Base-by-base conservation (phyloP, 148 eudicot genomes). In the Chenopodium berlandieri region DNA sequence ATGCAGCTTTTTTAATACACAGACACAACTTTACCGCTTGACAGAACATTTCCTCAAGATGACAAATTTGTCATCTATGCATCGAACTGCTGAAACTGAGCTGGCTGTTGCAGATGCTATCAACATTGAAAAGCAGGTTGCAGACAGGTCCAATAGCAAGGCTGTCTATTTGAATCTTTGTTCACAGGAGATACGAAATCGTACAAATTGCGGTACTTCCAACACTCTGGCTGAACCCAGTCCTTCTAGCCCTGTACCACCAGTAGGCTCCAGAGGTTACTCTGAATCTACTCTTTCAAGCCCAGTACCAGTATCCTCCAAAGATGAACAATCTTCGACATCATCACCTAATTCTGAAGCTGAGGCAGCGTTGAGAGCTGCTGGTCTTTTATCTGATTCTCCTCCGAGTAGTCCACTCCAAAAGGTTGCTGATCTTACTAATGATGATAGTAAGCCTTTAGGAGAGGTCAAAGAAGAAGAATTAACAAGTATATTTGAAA, bases 51-150 rank as follows among this genome's bases (percentile, higher is more conserved):
- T 96, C 75, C 83, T 96, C 77, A 92, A 86, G 81, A 90, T 91
- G 84, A 86, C 97, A 78, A 90, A 92, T 89, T 70, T 92, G 71
- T 82, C 97, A 78, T 83, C 88, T 71, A 90, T 89, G 44, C 82
- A 78, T 82, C 87, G 89, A 89, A 86, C 92, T 84, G 99, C 92
- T 78, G 93, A 89, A 86, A 94, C 92, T 25, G 99, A 96, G 85
- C 87, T 96, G 84, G 98, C 99, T 27, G 90, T 94, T 86, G 98
- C 95, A 6, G 99, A 95, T 87, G 99, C 99, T 17, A 85, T 92
- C 80, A 95, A 95, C 84, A 92, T 95, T 34, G 99, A 95, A 84
- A 94, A 89, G 84, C 92, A 85, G 87, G 85, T 91, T 73, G 97
- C 94, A 31, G 90, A 92, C 77, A 95, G 84, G 82, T 90, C 99